Evolutionary conservation across 2,329 filamentous ascomycete genomes (phyloP).

Genomic region (Penicillium rolfsii): DNA sequence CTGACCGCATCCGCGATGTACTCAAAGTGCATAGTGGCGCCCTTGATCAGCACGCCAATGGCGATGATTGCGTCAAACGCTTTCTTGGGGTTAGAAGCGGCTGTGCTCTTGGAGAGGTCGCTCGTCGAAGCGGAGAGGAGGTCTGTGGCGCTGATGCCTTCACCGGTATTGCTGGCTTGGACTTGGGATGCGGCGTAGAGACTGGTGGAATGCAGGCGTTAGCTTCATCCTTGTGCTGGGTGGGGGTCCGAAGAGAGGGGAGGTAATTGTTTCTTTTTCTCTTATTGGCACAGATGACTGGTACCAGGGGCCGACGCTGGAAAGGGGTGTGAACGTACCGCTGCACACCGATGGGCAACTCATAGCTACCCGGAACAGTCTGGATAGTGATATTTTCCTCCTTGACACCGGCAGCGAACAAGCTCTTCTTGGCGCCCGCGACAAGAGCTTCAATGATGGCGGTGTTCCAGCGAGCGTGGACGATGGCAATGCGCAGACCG

Average conservation of each 20-base stretch:
- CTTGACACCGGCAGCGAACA: conserved; percentile 77
- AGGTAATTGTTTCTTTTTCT: too few species aligned
- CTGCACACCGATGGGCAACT: conserved; percentile 88
- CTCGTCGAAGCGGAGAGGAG: conserved; percentile 66
- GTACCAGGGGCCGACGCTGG: too few species aligned
- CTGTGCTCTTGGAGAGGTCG: conserved; percentile 61
- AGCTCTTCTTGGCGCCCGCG: conserved; percentile 74
- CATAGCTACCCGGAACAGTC: conserved; percentile 91
- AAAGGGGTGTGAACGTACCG: conserved; percentile 56
- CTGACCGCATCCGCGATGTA: conserved; percentile 93
- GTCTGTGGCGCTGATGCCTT: conserved; percentile 53
- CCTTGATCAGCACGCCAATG: conserved; percentile 95
- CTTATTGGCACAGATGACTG: too few species aligned
- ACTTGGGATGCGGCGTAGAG: conserved; percentile 85
- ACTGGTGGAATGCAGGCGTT: conserved; percentile 47
- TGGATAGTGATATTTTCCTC: conserved; percentile 87
- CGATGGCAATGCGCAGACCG: conserved; percentile 84
- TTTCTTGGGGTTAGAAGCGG: conserved; percentile 42
- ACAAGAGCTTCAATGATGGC: conserved; percentile 85
- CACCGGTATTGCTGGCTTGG: conserved; percentile 63
- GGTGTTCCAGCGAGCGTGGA: conserved; percentile 95
- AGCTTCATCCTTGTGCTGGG: too few species aligned
- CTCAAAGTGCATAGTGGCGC: conserved; percentile 99
- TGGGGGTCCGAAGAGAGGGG: too few species aligned
- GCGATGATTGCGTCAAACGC: conserved; percentile 94